These are phyloP conservation scores for Fusarium anthophilum DNA, from an alignment of 2,329 filamentous ascomycete species.

Conservation along the genomic window DNA sequence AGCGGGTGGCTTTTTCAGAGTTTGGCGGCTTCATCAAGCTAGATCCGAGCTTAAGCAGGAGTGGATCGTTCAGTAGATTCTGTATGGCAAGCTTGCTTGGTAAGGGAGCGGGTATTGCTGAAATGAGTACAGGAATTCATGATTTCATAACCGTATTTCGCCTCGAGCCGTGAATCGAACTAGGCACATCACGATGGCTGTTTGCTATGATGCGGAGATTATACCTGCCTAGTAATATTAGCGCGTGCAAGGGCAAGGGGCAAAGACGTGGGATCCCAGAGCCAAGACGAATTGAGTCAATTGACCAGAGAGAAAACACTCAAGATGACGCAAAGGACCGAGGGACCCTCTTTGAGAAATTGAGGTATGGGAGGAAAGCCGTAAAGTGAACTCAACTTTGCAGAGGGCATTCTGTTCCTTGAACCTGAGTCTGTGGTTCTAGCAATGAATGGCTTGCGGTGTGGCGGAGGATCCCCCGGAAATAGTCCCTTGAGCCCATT, in stretches of 20 bases:
- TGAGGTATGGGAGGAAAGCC: neutral
- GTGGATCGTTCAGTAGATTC: neutral
- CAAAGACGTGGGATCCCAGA: constrained; percentile 22
- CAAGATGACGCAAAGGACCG: constrained; percentile 27
- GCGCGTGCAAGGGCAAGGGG: constrained; percentile 32
- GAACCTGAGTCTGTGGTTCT: constrained; percentile 9
- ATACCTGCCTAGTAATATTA: constrained; percentile 22
- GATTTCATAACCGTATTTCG: neutral
- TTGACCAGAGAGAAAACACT: constrained; percentile 4
- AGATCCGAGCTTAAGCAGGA: neutral
- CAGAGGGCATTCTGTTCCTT: neutral
- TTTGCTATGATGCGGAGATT: constrained; percentile 38
- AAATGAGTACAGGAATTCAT: neutral
- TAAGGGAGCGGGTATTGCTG: neutral
- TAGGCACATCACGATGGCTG: constrained; percentile 31
- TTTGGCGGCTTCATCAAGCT: neutral
- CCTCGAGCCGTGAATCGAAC: constrained; percentile 18
- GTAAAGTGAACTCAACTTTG: neutral
- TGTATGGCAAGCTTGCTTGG: neutral
- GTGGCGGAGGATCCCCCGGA: constrained; percentile 9
- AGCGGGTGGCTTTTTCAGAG: constrained; percentile 24
- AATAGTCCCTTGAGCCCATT: neutral
- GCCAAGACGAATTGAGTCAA: neutral
- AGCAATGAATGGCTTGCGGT: constrained; percentile 15
- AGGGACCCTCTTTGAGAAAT: constrained; percentile 3